These are phyloP conservation scores for Candida namnaoensis DNA, from an alignment of 805 yeast genomes.

Conservation along the genomic window DNA sequence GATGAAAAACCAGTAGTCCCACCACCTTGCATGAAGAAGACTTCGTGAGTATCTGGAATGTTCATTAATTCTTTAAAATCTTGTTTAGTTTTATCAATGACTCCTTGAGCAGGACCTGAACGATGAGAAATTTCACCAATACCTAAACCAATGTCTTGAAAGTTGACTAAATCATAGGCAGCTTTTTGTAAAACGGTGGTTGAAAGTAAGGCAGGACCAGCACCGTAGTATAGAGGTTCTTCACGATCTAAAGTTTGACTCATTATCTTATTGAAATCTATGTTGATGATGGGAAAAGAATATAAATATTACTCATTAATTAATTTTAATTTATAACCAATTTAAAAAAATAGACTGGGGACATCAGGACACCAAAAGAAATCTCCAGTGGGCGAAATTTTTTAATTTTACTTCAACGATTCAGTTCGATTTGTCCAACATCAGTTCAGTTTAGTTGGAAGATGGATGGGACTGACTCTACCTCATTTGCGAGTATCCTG, in stretches of 20 bases:
- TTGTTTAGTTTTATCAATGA: conserved; percentile 69
- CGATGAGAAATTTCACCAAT: conserved; percentile 96
- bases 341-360: too few species aligned
- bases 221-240: conserved; percentile 84
- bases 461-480: too few species aligned
- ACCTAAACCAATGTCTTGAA: conserved; percentile 67
- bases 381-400: too few species aligned
- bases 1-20: conserved; percentile 96
- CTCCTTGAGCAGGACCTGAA: conserved; percentile 68
- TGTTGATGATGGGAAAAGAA: background rate
- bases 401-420: too few species aligned
- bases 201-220: conserved; percentile 97
- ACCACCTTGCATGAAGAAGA: conserved; percentile 95
- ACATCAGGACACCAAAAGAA: too few species aligned
- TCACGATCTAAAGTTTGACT: conserved; percentile 41
- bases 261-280: conserved; percentile 1
- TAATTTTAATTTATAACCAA: too few species aligned
- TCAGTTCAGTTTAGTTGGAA: too few species aligned
- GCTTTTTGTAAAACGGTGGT: conserved; percentile 80
- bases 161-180: conserved; percentile 72
- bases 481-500: too few species aligned
- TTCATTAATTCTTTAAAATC: conserved; percentile 54
- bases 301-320: too few species aligned
- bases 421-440: too few species aligned
- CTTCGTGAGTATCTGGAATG: conserved; percentile 90